Evolutionary conservation across 108 stramenopile species (phyloP), one percentile per base, ranked within the genome.

Genomic region (Epipyxis sp.): DNA sequence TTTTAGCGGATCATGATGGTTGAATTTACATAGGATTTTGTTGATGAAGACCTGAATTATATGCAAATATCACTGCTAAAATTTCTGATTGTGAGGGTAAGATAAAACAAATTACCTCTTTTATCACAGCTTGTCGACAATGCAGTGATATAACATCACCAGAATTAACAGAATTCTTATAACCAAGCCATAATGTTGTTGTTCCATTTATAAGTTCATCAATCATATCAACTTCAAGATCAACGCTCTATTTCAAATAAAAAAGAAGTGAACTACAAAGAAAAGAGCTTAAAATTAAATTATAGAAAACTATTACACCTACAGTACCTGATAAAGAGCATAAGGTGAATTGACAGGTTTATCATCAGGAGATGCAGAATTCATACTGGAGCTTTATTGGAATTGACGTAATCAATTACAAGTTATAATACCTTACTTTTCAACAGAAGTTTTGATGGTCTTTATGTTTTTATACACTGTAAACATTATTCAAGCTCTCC

Each of bases 211-310:
- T 3, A 6, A 32, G 3, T 32, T 37, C 61, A 65, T 65, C 6
- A 6, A 6, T 65, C 25, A 25, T 37, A 32, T 37, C 34, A 6
- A 65, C 35, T 6, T 65, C 61, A 25, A 65, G 20, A 65, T 65
- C 25, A 6, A 65, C 61, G 6, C 3, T 65, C 61, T 65, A 65
- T 20, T 50, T 50, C n/a, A n/a, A n/a, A n/a, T n/a, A n/a, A n/a
- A n/a, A n/a, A n/a, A n/a, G n/a, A n/a, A n/a, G n/a, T n/a, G n/a
- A n/a, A n/a, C n/a, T n/a, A n/a, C n/a, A n/a, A n/a, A n/a, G n/a
- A n/a, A n/a, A n/a, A n/a, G n/a, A n/a, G n/a, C n/a, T n/a, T n/a
- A n/a, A n/a, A n/a, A n/a, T n/a, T n/a, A n/a, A n/a, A n/a, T n/a
- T n/a, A n/a, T n/a, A n/a, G n/a, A n/a, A n/a, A n/a, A n/a, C n/a